Conservation (phyloP, 139 green algal genomes). For the Asterochloris sp. region DNA sequence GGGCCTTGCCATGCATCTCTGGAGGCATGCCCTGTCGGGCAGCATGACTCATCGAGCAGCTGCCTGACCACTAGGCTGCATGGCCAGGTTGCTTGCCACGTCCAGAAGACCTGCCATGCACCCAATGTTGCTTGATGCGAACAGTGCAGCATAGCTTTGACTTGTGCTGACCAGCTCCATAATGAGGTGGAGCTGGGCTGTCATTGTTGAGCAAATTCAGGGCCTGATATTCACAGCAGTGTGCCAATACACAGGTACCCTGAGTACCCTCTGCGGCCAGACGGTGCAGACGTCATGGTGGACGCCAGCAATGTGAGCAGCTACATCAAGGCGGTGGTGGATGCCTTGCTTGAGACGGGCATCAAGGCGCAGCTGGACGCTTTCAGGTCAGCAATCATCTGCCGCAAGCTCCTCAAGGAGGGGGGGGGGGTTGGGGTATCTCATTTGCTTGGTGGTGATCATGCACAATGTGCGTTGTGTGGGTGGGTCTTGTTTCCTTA, state of each 20-base stretch:
- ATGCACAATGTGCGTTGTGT: too few relatives aligned
- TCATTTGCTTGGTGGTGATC: too few relatives aligned
- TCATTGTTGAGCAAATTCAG: neutral
- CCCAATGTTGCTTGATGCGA: too few relatives aligned
- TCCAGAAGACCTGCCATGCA: too few relatives aligned
- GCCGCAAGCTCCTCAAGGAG: too few relatives aligned
- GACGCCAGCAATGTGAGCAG: constrained; percentile 59
- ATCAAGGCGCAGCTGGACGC: constrained; percentile 40
- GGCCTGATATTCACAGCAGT: neutral
- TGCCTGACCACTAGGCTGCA: too few relatives aligned
- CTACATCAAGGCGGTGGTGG: constrained; percentile 85
- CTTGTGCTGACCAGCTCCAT: neutral
- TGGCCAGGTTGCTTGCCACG: too few relatives aligned
- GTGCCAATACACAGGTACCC: constrained; percentile 24
- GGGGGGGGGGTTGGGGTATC: too few relatives aligned
- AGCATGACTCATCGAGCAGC: neutral
- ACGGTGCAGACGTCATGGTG: constrained; percentile 62
- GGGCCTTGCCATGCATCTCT: neutral
- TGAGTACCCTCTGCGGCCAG: constrained; percentile 64
- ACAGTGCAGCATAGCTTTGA: too few relatives aligned
- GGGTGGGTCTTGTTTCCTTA: too few relatives aligned
- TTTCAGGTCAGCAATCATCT: constrained; percentile 15
- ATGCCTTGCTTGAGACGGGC: constrained; percentile 78
- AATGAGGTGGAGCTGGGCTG: neutral
- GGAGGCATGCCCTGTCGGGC: too few relatives aligned